Evolutionary conservation across 1,284 basidiomycete species (phyloP).

Genomic region (Ustilago hordei): DNA sequence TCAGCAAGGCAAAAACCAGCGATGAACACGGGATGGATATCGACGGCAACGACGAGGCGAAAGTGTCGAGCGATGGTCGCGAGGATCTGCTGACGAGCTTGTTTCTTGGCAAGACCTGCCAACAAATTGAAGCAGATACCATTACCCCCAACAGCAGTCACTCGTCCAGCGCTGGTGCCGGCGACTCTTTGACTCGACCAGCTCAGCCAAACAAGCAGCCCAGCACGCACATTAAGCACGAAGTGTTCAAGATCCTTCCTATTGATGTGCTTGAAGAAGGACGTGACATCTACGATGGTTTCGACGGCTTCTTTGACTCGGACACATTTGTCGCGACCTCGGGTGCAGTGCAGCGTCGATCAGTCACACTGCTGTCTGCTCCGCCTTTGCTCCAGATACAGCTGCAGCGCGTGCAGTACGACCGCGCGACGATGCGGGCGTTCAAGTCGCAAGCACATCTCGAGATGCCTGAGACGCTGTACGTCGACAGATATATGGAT

Average conservation of each 20-base stretch:
- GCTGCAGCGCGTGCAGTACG: conserved; percentile 95
- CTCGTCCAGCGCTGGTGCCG: conserved; percentile 5
- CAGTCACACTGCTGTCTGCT: conserved; percentile 85
- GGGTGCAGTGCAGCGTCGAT: conserved; percentile 85
- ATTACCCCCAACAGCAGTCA: neutral
- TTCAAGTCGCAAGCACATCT: conserved; percentile 97
- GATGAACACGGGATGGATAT: conserved; percentile 33
- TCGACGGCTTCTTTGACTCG: conserved; percentile 91
- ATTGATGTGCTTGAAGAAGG: conserved; percentile 89
- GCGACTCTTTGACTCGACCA: conserved; percentile 17
- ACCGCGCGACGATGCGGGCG: conserved; percentile 85
- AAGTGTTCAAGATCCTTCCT: conserved; percentile 91
- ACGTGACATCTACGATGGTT: conserved; percentile 90
- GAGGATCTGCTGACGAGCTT: conserved; percentile 51
- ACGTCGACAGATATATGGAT: conserved; percentile 88
- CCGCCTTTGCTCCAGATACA: conserved; percentile 95
- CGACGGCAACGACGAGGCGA: conserved; percentile 15
- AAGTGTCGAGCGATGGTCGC: neutral
- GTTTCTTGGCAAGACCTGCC: conserved; percentile 61
- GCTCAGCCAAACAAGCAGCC: conserved; percentile 36
- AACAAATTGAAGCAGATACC: conserved; percentile 51
- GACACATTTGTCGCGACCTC: conserved; percentile 81
- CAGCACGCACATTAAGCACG: conserved; percentile 82
- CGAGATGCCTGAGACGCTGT: conserved; percentile 85
- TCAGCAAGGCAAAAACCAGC: conserved; percentile 49